Evolutionary conservation across 2,329 filamentous ascomycete species (phyloP).

Genomic region (Colletotrichum tamarilloi): DNA sequence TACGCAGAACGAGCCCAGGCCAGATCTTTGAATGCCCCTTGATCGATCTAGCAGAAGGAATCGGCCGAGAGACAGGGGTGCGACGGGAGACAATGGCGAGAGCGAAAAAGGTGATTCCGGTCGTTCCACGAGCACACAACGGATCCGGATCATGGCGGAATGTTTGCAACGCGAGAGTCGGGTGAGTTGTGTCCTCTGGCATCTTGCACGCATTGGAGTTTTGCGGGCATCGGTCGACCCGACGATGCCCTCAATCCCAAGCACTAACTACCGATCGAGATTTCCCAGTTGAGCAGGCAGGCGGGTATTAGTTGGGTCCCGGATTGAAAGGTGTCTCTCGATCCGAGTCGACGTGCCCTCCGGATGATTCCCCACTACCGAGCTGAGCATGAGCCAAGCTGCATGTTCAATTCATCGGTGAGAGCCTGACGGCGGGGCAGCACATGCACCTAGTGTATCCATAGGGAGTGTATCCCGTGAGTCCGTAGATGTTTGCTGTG

Average conservation of each 20-base stretch:
- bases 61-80: constrained; percentile 1
- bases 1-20: neutral
- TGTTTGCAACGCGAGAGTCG: neutral
- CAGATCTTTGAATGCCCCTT: constrained; percentile 8
- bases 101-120: neutral
- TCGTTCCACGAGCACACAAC: neutral
- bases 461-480: no score
- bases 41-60: neutral
- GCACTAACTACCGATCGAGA: neutral
- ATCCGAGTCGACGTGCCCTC: neutral
- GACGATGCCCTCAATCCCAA: constrained; percentile 21
- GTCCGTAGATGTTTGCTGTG: neutral
- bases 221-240: neutral
- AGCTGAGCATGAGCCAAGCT: neutral
- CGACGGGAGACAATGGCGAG: neutral
- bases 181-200: neutral
- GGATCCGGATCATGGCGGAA: neutral
- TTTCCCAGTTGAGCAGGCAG: neutral
- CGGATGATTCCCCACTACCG: neutral
- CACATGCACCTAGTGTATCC: neutral
- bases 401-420: constrained; percentile 6
- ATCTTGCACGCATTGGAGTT: neutral
- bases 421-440: neutral
- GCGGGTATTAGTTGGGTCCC: neutral
- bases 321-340: neutral